These are phyloP conservation scores for Pleurotus djamor DNA, from an alignment of 768 basidiomycete species.

Conservation along the genomic window DNA sequence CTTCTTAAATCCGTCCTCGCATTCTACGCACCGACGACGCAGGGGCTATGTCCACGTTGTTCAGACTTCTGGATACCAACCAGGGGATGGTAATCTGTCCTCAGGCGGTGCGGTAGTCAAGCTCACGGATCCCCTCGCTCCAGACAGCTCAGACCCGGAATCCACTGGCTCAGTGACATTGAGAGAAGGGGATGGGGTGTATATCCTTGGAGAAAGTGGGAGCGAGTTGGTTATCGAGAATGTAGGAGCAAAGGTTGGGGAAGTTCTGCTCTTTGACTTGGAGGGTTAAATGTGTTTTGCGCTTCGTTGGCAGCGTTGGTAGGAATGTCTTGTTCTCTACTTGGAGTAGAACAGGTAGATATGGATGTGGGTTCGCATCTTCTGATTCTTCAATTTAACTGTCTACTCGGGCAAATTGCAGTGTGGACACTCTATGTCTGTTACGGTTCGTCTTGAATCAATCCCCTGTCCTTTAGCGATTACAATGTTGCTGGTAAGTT, in stretches of 20 bases:
- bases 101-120: constrained; percentile 58
- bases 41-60: constrained; percentile 86
- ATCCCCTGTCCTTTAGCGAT: too few relatives aligned
- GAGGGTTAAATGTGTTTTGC: constrained; percentile 27
- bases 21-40: constrained; percentile 20
- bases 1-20: background rate
- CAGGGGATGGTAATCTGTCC: constrained; percentile 23
- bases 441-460: too few relatives aligned
- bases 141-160: constrained; percentile 15
- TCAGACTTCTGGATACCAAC: constrained; percentile 81
- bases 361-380: too few relatives aligned
- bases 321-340: too few relatives aligned
- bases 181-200: constrained; percentile 88
- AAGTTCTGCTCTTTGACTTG: constrained; percentile 81
- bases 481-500: too few relatives aligned
- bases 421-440: too few relatives aligned
- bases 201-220: constrained; percentile 50
- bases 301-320: too few relatives aligned
- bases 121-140: constrained; percentile 33
- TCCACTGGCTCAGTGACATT: constrained; percentile 45
- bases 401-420: too few relatives aligned
- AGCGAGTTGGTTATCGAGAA: constrained; percentile 50
- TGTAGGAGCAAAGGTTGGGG: constrained; percentile 61
- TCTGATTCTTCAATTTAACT: too few relatives aligned
- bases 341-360: too few relatives aligned